A percentile compares a stretch with the other conserved stretches of the same genome.
These are phyloP conservation scores for Dothistroma septosporum DNA, from an alignment of 2,329 filamentous ascomycete species.

Conservation along the genomic window DNA sequence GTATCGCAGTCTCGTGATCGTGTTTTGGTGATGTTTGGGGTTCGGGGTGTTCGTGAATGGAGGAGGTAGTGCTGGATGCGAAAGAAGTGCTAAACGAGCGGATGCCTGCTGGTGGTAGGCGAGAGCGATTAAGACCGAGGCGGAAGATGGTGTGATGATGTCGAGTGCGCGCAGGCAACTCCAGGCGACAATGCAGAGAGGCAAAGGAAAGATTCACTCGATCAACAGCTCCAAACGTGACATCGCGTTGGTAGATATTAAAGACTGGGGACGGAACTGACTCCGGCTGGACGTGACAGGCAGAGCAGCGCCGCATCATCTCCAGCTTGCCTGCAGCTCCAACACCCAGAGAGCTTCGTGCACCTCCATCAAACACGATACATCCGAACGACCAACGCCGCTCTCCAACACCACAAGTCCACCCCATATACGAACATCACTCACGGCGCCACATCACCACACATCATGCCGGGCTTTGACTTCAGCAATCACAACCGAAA, in stretches of 20 bases:
- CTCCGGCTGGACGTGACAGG: neutral
- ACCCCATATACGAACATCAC: conserved; percentile 3
- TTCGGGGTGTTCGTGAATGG: neutral
- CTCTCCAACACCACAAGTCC: neutral
- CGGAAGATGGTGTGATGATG: conserved; percentile 9
- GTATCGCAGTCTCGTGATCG: conserved; percentile 5
- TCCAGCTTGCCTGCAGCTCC: conserved; percentile 13
- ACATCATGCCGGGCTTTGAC: conserved; percentile 87
- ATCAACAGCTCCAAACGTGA: neutral
- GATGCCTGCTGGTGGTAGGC: conserved; percentile 15
- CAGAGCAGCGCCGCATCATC: conserved; percentile 14
- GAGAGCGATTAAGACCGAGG: conserved; percentile 13
- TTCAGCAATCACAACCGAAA: conserved; percentile 99
- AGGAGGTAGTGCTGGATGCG: conserved; percentile 1
- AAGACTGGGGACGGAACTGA: neutral
- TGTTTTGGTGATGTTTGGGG: conserved; percentile 1
- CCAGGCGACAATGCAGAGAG: neutral
- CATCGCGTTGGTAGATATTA: neutral
- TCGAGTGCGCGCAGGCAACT: conserved; percentile 10
- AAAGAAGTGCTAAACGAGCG: conserved; percentile 16
- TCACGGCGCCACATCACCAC: conserved; percentile 1
- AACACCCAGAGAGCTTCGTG: neutral
- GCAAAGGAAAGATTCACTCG: neutral
- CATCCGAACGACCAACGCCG: neutral
- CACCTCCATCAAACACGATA: neutral